Base-by-base conservation (phyloP, 2,329 filamentous ascomycete species). In the Apiospora phragmitis region DNA sequence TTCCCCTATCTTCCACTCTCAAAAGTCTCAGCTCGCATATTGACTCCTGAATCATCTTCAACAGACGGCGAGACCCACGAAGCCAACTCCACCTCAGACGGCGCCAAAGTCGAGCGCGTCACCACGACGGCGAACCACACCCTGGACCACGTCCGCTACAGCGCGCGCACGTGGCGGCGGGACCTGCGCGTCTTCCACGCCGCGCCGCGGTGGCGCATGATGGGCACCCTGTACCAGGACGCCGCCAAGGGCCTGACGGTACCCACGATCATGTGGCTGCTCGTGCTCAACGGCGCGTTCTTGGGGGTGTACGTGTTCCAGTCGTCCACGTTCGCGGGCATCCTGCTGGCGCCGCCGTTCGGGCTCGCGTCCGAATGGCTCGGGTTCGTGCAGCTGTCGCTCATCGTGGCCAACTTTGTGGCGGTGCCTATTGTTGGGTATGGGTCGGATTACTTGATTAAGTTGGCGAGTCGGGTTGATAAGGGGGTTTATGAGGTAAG, bases 271-370 rank as follows among this genome's bases (percentile, higher is more conserved):
- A 29, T 76, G 5, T 77, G 75, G 75, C 66, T 77, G 49, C 45
- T 76, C 1, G 55, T 75, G 26, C 51, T 76, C 43, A 78, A 78
- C 67, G 76, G 76, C 4, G 74, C 73, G 0, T 74, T 73, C 67
- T 41, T 78, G 14, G 75, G 75, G 1, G 70, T 77, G 66, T 75
- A 78, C n/a, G 69, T 78, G 18, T 76, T 72, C 65, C 74, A 75
- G 32, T 69, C 71, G 3, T 73, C 74, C 4, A 76, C 76, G 0
- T 77, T 76, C 45, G 73, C 71, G 1, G 69, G 51, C 4, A 74
- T 77, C 38, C 62, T 77, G 6, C 71, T 71, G 67, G 41, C 70
- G 4, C 72, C 75, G 0, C 75, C 76, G 0, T 77, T 72, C 14
- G 29, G 8, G 2, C 74, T 74, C n/a, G 42, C 68, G 2, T 70